Evolutionary conservation across 768 basidiomycete genomes (phyloP), one percentile per base, ranked within the genome.

Genomic region (Clitopilus passeckerianus): DNA sequence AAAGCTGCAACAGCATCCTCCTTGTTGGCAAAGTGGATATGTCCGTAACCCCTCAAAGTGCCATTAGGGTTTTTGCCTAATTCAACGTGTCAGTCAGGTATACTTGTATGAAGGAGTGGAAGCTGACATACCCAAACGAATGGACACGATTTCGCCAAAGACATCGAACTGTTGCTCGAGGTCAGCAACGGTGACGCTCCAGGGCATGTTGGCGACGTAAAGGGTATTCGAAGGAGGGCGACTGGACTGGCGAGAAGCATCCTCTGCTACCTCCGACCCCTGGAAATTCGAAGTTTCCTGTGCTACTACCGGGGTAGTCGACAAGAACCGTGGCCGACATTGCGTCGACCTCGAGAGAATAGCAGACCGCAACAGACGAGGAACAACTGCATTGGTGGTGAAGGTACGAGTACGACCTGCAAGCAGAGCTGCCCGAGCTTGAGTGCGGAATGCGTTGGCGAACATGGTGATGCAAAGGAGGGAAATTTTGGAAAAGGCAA

Each of bases 121-220:
- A 2, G 22, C 12, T 54, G 15, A 76, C 82, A 50, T 60, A 82
- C 83, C 67, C 46, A 86, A 53, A 34, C 68, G 68, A 44, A 84
- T 64, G 14, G 59, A 62, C 35, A 58, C 58, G 41, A 85, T 60
- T 20, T 68, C 59, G 7, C 84, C 85, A 63, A 78, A 84, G 23
- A 72, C 66, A 20, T 64, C 67, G 63, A 84, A 80, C 16, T 73
- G 70, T 4, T 76, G 72, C 41, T 68, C 59, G 10, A 86, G 53
- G 50, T 83, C 74, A 20, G 67, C 68, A 60, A 75, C 77, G 1
- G 73, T 75, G 37, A 71, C 64, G 16, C 64, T 71, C 67, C 72
- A 89, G 54, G 84, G 81, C n/a, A 86, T n/a, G 62, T 86, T 86
- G 8, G 75, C 80, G 33, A 84, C 63, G 46, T 70, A 85, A 54